Evolutionary conservation across 1,139 yeast species (phyloP).

Genomic region (Blastobotrys illinoisensis): DNA sequence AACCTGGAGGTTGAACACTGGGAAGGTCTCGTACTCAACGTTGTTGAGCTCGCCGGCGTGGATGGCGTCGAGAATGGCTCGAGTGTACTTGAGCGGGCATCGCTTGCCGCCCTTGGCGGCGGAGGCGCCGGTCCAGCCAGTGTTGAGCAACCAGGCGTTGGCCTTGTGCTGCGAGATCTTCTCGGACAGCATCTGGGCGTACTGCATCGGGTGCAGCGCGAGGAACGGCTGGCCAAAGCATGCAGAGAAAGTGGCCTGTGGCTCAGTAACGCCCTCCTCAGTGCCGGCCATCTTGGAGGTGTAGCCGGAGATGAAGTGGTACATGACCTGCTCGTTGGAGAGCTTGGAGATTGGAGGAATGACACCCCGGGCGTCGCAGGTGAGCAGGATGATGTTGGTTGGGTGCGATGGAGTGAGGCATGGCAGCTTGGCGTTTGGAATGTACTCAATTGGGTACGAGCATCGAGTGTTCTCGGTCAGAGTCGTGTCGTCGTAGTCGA

Average conservation of each 20-base stretch:
- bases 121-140: conserved; percentile 98
- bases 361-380: conserved; percentile 98
- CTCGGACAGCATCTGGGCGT: conserved; percentile 94
- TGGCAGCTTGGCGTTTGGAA: conserved; percentile 94
- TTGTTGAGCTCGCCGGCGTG: conserved; percentile 84
- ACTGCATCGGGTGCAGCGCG: conserved; percentile 96
- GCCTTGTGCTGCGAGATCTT: conserved; percentile 87
- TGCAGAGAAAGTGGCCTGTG: conserved; percentile 96
- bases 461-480: conserved; percentile 95
- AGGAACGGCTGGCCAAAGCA: conserved; percentile 99
- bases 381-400: conserved; percentile 81
- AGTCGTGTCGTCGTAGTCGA: conserved; percentile 75
- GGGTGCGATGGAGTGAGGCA: conserved; percentile 90
- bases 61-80: conserved; percentile 92
- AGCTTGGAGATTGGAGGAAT: conserved; percentile 95
- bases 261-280: conserved; percentile 98
- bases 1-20: conserved; percentile 79
- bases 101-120: conserved; percentile 93
- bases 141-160: conserved; percentile 92
- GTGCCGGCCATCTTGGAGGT: conserved; percentile 99
- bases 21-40: conserved; percentile 78
- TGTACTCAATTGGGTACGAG: conserved; percentile 96
- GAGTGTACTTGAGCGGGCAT: conserved; percentile 95
- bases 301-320: conserved; percentile 97
- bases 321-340: conserved; percentile 95